Base-by-base conservation (phyloP, 352 stramenopile species). In the Pythium insidiosum region DNA sequence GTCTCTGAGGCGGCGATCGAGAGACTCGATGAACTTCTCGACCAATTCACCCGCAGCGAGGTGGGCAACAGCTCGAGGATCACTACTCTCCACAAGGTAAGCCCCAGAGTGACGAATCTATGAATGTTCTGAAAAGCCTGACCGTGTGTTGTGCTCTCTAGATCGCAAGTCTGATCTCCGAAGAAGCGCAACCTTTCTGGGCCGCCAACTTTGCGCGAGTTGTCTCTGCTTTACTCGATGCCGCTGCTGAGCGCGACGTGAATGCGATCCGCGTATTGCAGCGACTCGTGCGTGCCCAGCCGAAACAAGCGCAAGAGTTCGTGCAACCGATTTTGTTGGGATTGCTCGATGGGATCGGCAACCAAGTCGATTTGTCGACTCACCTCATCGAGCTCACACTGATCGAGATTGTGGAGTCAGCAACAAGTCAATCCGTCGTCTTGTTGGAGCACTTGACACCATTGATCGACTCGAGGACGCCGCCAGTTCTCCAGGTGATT, bases 331-430 rank as follows among this genome's bases (percentile, higher is more conserved):
- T 88, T 46, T 46, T 85, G 15, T 43, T 74, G 22, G 68, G 71
- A 3, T 58, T 89, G 13, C 51, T 84, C 6, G 69, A 79, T 31
- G 55, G 61, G 22, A 61, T 76, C 13, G 64, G 47, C 20, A 47
- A 61, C 9, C 63, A 67, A 45, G 49, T 64, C 0, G 66, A 73
- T 28, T 45, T 82, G 50, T 31, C 54, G 7, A 38, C 54, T 6
- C 75, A 88, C 42, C 50, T 88, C 21, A 65, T 68, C 1, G 73
- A 86, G 36, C 50, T 43, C 20, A 78, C 73, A 15, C 46, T 88
- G 23, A 52, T 47, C 6, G 44, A 63, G 15, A 29, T 83, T 2
- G 64, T 84, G 16, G 50, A 51, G 21, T 48, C 48, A 0, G 58
- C 66, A 2, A 50, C 38, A 6, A 59, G 76, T 18, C n/a, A n/a